A percentile compares a stretch with the other conserved stretches of the same genome.
Evolutionary conservation across 1,139 yeast genomes (phyloP).

Genomic region (Yamadazyma mexicana): DNA sequence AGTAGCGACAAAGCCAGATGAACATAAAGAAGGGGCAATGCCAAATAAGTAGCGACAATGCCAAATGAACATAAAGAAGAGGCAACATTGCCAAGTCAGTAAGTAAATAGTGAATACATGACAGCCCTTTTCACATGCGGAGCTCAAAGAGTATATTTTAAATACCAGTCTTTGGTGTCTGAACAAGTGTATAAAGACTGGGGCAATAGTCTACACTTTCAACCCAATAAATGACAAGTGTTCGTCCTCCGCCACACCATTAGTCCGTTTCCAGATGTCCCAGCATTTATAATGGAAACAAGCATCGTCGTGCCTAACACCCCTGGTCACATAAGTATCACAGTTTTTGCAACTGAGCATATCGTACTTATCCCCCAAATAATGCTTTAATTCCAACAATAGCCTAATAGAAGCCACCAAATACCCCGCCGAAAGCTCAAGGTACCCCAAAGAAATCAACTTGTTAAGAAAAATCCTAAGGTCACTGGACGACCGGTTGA

Average conservation of each 20-base stretch:
- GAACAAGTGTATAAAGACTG: too few species aligned
- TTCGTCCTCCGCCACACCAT: conserved; percentile 7
- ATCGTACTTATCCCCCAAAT: conserved; percentile 41
- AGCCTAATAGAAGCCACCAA: conserved; percentile 42
- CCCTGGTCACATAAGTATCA: conserved; percentile 56
- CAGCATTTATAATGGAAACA: conserved; percentile 55
- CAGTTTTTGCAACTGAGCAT: conserved; percentile 54
- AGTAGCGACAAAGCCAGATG: too few species aligned
- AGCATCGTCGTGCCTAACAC: conserved; percentile 37
- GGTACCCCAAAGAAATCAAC: conserved; percentile 56
- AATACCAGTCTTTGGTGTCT: too few species aligned
- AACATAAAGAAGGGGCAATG: too few species aligned
- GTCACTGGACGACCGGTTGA: conserved; percentile 28
- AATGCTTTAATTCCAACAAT: conserved; percentile 48
- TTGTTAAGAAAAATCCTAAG: conserved; percentile 34
- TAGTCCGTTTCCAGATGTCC: conserved; percentile 31
- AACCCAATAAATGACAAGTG: conserved; percentile 4
- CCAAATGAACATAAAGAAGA: too few species aligned
- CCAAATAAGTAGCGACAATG: too few species aligned
- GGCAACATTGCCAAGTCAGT: too few species aligned
- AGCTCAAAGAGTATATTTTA: too few species aligned
- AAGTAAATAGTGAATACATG: too few species aligned
- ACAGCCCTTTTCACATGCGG: too few species aligned
- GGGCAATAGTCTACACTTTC: neutral
- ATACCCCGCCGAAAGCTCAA: conserved; percentile 29